Conservation (phyloP, 805 yeast genomes). For the Saturnispora dispora region DNA sequence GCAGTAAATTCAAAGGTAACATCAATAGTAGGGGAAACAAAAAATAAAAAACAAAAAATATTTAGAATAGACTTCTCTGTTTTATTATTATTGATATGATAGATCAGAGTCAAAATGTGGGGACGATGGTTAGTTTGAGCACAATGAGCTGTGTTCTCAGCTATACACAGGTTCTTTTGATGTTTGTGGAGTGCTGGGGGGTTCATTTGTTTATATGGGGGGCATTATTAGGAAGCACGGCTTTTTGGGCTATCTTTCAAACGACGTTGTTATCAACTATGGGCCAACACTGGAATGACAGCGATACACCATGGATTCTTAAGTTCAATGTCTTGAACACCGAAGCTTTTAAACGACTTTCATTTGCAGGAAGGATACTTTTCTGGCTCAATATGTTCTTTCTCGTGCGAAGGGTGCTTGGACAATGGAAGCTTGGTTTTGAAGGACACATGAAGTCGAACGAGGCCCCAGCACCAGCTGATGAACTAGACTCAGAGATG, state of each 20-base stretch:
- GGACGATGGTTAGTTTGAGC: not conserved
- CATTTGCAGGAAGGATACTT: constrained; percentile 1
- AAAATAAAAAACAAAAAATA: not conserved
- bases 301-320: not conserved
- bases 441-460: not conserved
- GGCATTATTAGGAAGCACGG: not conserved
- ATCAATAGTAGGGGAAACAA: not conserved
- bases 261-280: not conserved
- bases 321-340: not conserved
- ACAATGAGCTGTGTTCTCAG: not conserved
- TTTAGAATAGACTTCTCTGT: not conserved
- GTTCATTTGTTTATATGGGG: not conserved
- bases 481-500: not conserved
- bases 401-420: not conserved
- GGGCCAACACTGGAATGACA: not conserved
- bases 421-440: constrained; percentile 1
- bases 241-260: not conserved
- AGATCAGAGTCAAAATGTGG: not conserved
- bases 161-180: not conserved
- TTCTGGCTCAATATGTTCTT: constrained; percentile 3
- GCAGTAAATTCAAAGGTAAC: not conserved
- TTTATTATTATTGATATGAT: not conserved
- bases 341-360: not conserved
- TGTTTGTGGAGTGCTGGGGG: not conserved
- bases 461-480: not conserved